Evolutionary conservation across 148 eudicot species (phyloP), one percentile per base, ranked within the genome.

Genomic region (Dianthus caryophyllus): DNA sequence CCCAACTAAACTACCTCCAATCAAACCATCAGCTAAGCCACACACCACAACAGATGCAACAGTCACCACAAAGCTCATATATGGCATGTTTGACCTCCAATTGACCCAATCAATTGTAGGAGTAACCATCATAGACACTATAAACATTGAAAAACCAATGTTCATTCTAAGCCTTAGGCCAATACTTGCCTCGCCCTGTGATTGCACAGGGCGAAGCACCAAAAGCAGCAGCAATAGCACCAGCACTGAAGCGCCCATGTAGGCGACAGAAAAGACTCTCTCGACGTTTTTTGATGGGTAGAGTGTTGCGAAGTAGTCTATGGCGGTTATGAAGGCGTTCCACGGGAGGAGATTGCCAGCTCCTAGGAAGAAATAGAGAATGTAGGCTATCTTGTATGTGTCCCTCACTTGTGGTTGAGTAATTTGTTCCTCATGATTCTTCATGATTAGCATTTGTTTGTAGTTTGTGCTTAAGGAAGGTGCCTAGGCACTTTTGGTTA

Each of bases 301-400:
- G 52, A 80, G 82, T 54, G 64, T 67, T 24, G 81, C 76, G 51
- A 88, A 91, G 72, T 92, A 92, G 79, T 92, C 97, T 4, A 90
- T 80, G 46, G 92, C 96, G 0, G 96, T 93, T 80, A 93, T 87
- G 61, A 85, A 79, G 0, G 95, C 84, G 69, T 93, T 93, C 98
- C 98, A 93, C 9, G 98, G 98, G 10, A 89, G 87, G 66, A 89
- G 84, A 27, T 93, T 85, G n/a, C 95, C 91, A 0, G 96, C 84
- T 14, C 98, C 98, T 13, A 89, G 80, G 73, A 87, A 71, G 84
- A 92, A 92, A 74, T 92, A 94, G 72, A 89, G 70, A 17, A 81
- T 65, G 52, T 91, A 88, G 2, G 83, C 90, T 9, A 87, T 43
- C 70, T 77, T 87, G 85, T 77, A 85, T 1, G 78, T 84, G 73